Evolutionary conservation across 345 rosid species (phyloP).

Genomic region (Pistacia atlantica): DNA sequence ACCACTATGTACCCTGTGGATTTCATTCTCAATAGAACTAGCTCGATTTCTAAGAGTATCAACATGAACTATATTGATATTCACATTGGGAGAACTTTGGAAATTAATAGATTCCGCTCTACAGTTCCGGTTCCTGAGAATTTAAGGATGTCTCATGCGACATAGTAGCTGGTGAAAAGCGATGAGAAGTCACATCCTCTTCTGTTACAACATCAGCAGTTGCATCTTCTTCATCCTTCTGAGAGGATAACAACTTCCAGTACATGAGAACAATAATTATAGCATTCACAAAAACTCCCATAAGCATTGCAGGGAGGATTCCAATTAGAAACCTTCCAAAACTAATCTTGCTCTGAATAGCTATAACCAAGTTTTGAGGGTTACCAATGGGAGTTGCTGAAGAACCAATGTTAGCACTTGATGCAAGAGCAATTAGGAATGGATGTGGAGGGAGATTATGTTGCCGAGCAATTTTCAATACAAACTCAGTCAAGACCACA

Average conservation of each 20-base stretch:
- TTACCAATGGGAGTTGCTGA: conserved; percentile 90
- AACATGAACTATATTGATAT: conserved; percentile 13
- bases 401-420: conserved; percentile 84
- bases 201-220: conserved; percentile 43
- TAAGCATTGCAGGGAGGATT: conserved; percentile 67
- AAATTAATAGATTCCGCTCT: conserved; percentile 35
- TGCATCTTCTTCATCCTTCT: conserved; percentile 58
- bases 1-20: conserved; percentile 18
- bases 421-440: conserved; percentile 75
- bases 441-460: conserved; percentile 85
- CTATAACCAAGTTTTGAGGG: conserved; percentile 84
- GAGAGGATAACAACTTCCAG: conserved; percentile 63
- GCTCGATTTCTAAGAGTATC: conserved; percentile 52
- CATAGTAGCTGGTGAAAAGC: conserved; percentile 73
- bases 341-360: conserved; percentile 64
- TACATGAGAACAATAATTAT: conserved; percentile 59
- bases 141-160: conserved; percentile 46
- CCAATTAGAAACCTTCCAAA: conserved; percentile 65
- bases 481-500: conserved; percentile 80
- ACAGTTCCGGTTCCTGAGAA: conserved; percentile 47
- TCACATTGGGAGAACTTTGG: conserved; percentile 26
- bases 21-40: conserved; percentile 46
- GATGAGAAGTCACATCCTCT: conserved; percentile 59
- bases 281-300: conserved; percentile 63
- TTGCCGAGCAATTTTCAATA: conserved; percentile 74